Evolutionary conservation across 495 filamentous ascomycete species (phyloP).

Genomic region (Aspergillus steynii): DNA sequence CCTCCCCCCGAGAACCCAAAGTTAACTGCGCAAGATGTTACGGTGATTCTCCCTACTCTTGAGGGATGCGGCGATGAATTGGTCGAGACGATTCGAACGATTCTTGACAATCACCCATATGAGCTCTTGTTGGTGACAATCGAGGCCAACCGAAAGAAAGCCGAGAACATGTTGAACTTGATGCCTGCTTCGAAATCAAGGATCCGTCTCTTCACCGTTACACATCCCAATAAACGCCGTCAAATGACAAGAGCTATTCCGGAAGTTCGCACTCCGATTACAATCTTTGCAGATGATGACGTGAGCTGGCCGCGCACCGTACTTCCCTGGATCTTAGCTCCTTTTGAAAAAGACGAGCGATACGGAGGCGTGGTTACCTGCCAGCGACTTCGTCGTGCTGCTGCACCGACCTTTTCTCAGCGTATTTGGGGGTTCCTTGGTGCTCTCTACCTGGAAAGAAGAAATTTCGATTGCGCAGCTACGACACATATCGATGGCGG

Average conservation of each 20-base stretch:
- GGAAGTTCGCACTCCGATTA: slow-evolving; percentile 70
- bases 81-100: slow-evolving; percentile 59
- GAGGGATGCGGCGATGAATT: slow-evolving; percentile 61
- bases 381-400: slow-evolving; percentile 71
- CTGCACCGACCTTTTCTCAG: slow-evolving; percentile 53
- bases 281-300: slow-evolving; percentile 84
- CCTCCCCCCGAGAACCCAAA: slow-evolving; percentile 61
- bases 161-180: slow-evolving; percentile 49
- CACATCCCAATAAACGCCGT: slow-evolving; percentile 75
- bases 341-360: slow-evolving; percentile 69
- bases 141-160: slow-evolving; percentile 58
- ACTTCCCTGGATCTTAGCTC: slow-evolving; percentile 79
- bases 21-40: slow-evolving; percentile 68
- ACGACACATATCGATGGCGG: slow-evolving; percentile 85
- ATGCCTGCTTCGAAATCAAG: slow-evolving; percentile 53
- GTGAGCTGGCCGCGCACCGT: slow-evolving; percentile 78
- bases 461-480: slow-evolving; percentile 88
- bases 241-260: slow-evolving; percentile 83
- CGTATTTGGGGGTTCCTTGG: slow-evolving; percentile 76
- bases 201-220: slow-evolving; percentile 53
- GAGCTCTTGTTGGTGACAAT: slow-evolving; percentile 66
- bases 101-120: slow-evolving; percentile 54
- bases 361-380: slow-evolving; percentile 83
- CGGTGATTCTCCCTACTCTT: slow-evolving; percentile 71
- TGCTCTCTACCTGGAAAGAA: slow-evolving; percentile 76